Evolutionary conservation across 1,284 basidiomycete genomes (phyloP), one percentile per base, ranked within the genome.

Genomic region (Laetiporus sulphureus): DNA sequence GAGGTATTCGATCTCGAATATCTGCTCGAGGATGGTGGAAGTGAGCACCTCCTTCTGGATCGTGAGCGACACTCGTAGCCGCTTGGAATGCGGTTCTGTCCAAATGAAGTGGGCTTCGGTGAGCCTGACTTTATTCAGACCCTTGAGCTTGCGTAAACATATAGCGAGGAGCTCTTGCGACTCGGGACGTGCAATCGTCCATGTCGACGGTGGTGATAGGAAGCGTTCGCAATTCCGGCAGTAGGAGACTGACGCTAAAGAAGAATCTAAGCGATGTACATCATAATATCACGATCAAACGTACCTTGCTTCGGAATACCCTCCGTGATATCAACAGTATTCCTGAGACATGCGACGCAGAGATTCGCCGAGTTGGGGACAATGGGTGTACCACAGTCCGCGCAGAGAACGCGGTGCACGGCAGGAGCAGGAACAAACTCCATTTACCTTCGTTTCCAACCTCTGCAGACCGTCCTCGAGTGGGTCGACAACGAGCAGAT

Each of bases 91-190:
- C 1, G 95, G 95, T 61, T 99, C 96, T 7, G 95, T 99, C 95
- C 96, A 99, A 59, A 99, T 92, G 63, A 99, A 99, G 51, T 92
- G 90, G 0, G 95, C 95, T 51, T 99, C 95, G 27, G 96, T 96
- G 32, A 99, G 68, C 24, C 95, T 87, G 40, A 99, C 93, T 71
- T 93, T 95, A 57, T 82, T 86, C 24, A 99, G 72, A 19, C 94
- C 90, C 56, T 96, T 95, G 58, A 98, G 81, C 65, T 94, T 96
- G 63, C 91, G 93, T 46, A 98, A 66, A 61, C 91, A 93, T 40
- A 93, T 80, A 2, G 90, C 84, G 32, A 99, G 75, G 24, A 99
- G 75, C 61, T 99, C 94, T 46, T 95, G 72, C 1, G 91, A 95
- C 69, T 99, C 95, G 1, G 91, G 90, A 49, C 81, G 79, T 18